phyloP scores from a whole-genome alignment of 2,329 filamentous ascomycete genomes.

The Fusarium sp. region DNA sequence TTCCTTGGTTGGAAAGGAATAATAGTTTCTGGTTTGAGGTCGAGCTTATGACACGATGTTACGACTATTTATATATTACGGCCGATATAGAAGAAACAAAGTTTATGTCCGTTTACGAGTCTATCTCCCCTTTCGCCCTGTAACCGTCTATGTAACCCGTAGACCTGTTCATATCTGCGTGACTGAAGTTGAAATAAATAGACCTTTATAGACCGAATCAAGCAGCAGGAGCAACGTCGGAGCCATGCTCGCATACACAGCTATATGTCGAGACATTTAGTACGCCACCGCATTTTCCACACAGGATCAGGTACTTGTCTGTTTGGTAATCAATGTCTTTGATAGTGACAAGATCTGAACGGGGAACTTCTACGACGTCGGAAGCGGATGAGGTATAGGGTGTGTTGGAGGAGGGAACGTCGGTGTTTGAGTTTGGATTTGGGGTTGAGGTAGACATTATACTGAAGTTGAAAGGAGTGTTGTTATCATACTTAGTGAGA shows the following conservation, averaged over 20 bases:
- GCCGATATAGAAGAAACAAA: slow-evolving; percentile 46
- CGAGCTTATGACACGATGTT: slow-evolving; percentile 43
- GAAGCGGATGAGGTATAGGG: slow-evolving; percentile 8
- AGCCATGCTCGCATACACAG: slow-evolving; percentile 24
- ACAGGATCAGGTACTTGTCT: slow-evolving; percentile 21
- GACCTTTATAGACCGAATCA: slow-evolving; percentile 3
- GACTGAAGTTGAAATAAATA: neutral
- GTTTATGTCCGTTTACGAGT: slow-evolving; percentile 30
- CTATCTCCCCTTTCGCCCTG: neutral
- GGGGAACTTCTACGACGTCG: slow-evolving; percentile 28
- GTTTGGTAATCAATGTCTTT: slow-evolving; percentile 25
- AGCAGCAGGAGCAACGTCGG: slow-evolving; percentile 29
- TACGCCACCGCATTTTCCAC: slow-evolving; percentile 31
- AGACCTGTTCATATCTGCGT: neutral
- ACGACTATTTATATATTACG: slow-evolving; percentile 48
- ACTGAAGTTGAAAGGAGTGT: slow-evolving; percentile 1
- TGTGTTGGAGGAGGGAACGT: slow-evolving; percentile 1
- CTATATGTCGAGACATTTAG: slow-evolving; percentile 23
- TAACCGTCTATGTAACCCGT: neutral
- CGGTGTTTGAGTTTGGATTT: neutral
- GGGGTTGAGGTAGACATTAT: slow-evolving; percentile 23
- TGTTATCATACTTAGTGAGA: neutral
- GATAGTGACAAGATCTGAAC: slow-evolving; percentile 22
- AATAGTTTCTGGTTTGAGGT: slow-evolving; percentile 30
- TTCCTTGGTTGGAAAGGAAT: slow-evolving; percentile 38